phyloP scores from a whole-genome alignment of 441 rosid genomes.

The Gossypium schwendimanii region DNA sequence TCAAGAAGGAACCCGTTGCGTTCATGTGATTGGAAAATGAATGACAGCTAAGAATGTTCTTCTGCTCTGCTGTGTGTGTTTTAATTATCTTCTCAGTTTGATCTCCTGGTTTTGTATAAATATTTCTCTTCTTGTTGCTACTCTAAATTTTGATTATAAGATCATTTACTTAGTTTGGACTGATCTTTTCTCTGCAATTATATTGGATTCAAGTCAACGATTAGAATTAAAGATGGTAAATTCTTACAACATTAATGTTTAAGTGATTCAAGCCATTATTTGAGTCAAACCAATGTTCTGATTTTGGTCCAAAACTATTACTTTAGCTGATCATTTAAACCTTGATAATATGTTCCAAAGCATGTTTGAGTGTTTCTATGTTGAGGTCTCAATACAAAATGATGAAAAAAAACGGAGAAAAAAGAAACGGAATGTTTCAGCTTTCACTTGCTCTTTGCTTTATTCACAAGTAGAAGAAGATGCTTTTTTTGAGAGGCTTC shows the following conservation, averaged over 20 bases:
- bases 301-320: background rate
- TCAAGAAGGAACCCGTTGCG: slow-evolving; percentile 1
- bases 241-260: background rate
- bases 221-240: background rate
- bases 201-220: background rate
- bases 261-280: background rate
- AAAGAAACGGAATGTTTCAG: background rate
- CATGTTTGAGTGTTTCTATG: background rate
- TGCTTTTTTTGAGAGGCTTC: slow-evolving; percentile 10
- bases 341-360: background rate
- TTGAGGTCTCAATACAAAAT: slow-evolving; percentile 2
- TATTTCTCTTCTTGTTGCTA: background rate
- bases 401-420: background rate
- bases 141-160: background rate
- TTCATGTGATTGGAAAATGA: slow-evolving; percentile 8
- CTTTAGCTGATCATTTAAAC: background rate
- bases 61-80: background rate
- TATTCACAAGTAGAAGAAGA: slow-evolving; percentile 9
- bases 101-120: background rate
- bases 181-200: background rate
- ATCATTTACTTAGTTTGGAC: background rate
- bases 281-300: background rate
- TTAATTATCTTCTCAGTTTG: background rate
- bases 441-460: background rate
- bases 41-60: background rate